A percentile compares a stretch with the other conserved stretches of the same genome.
phyloP scores from a whole-genome alignment of 139 green algal genomes.

The Coelastrella sp. region DNA sequence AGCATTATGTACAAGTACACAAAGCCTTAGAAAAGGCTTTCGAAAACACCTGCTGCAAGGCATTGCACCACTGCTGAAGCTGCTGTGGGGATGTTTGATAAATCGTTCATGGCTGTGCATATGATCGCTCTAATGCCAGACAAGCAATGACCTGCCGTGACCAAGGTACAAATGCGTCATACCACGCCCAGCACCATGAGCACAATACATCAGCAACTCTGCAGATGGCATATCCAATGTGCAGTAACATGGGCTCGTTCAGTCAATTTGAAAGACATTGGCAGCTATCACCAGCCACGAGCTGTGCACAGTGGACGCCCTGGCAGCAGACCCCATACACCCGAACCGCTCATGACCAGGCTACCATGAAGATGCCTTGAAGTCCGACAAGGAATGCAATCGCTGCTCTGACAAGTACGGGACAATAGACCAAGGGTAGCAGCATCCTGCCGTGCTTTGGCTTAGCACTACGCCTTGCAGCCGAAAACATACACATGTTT shows the following conservation, averaged over 20 bases:
- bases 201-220: neutral
- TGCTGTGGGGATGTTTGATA: neutral
- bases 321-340: no score
- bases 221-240: neutral
- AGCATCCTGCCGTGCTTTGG: no score
- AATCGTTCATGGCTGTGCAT: neutral
- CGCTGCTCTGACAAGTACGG: no score
- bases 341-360: no score
- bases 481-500: neutral
- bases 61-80: neutral
- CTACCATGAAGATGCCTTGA: no score
- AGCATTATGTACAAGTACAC: neutral
- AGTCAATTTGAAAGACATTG: no score
- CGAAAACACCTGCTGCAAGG: no score
- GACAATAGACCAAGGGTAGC: no score
- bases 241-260: neutral
- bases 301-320: neutral
- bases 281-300: neutral
- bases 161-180: no score
- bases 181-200: neutral
- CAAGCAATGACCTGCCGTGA: no score
- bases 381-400: no score
- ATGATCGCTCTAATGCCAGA: neutral
- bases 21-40: neutral
- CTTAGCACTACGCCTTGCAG: neutral